Conservation (phyloP, 73 alveolate genomes). For the Stentor roeselii region DNA sequence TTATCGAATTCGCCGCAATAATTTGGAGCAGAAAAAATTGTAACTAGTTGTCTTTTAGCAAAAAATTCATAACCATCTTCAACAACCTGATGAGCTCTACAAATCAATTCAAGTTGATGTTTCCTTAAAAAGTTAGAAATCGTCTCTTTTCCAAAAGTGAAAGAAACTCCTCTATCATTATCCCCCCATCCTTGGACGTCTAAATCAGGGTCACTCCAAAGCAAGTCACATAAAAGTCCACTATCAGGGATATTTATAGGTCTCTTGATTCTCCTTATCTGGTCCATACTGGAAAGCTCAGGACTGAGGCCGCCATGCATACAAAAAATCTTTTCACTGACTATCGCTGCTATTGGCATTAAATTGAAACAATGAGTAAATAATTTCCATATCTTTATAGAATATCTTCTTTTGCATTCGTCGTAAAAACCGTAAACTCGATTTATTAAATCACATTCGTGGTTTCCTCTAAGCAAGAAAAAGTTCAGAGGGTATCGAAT, state of each 20-base stretch:
- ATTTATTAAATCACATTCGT: slow-evolving; percentile 68
- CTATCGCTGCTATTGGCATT: slow-evolving; percentile 74
- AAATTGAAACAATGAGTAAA: slow-evolving; percentile 73
- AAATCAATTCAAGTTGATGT: slow-evolving; percentile 86
- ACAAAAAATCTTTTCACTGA: slow-evolving; percentile 70
- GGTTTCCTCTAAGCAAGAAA: slow-evolving; percentile 70
- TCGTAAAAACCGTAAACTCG: slow-evolving; percentile 75
- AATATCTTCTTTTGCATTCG: slow-evolving; percentile 69
- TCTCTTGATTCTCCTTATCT: slow-evolving; percentile 65
- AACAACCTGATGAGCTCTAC: slow-evolving; percentile 96
- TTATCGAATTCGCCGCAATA: slow-evolving; percentile 95
- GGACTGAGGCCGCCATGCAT: slow-evolving; percentile 88
- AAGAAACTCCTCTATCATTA: no score
- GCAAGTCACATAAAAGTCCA: slow-evolving; percentile 63
- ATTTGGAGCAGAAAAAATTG: no score
- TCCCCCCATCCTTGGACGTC: slow-evolving; percentile 89
- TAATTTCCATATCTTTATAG: slow-evolving; percentile 71
- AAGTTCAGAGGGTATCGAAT: slow-evolving; percentile 56
- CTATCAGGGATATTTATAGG: slow-evolving; percentile 83
- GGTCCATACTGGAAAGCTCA: slow-evolving; percentile 52
- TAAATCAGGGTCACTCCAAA: slow-evolving; percentile 67
- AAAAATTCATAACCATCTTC: slow-evolving; percentile 97
- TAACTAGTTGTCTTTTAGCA: slow-evolving; percentile 89
- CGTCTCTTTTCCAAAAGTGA: slow-evolving; percentile 80
- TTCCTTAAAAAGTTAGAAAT: slow-evolving; percentile 76